These are phyloP conservation scores for Candida silvicultrix DNA, from an alignment of 805 yeast species.

Conservation along the genomic window DNA sequence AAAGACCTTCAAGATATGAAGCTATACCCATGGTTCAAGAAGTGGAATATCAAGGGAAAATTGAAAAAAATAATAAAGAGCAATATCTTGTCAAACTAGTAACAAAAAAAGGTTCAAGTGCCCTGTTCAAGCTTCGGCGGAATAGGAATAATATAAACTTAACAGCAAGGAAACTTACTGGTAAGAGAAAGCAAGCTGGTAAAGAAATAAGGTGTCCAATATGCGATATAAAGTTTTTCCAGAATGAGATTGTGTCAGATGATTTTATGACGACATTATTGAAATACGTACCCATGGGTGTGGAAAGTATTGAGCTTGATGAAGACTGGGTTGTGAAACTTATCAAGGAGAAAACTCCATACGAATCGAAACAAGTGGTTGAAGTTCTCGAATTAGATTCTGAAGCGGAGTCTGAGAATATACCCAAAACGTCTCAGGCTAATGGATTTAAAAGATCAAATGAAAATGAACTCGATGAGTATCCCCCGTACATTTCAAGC, in stretches of 20 bases:
- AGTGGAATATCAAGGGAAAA: neutral
- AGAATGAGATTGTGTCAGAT: constrained; percentile 13
- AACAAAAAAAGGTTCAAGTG: neutral
- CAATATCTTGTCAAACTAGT: neutral
- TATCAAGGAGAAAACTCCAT: constrained; percentile 1
- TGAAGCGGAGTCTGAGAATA: neutral
- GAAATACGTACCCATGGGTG: neutral
- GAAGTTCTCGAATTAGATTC: neutral
- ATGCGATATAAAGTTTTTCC: constrained; percentile 8
- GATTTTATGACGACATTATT: constrained; percentile 13
- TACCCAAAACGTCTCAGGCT: neutral
- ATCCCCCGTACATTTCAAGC: too few species aligned
- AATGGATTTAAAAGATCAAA: neutral
- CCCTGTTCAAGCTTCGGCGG: neutral
- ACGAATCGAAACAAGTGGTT: constrained; percentile 2
- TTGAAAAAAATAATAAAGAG: too few species aligned
- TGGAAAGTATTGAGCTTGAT: constrained; percentile 9
- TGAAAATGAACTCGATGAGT: too few species aligned
- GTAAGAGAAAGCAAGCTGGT: neutral
- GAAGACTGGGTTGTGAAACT: constrained; percentile 7
- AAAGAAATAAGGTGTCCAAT: constrained; percentile 11
- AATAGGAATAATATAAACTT: neutral
- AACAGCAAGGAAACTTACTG: neutral
- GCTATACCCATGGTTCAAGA: neutral
- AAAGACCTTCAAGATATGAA: neutral